phyloP scores from a whole-genome alignment of 1,284 basidiomycete genomes.

The Blastosporella zonata region DNA sequence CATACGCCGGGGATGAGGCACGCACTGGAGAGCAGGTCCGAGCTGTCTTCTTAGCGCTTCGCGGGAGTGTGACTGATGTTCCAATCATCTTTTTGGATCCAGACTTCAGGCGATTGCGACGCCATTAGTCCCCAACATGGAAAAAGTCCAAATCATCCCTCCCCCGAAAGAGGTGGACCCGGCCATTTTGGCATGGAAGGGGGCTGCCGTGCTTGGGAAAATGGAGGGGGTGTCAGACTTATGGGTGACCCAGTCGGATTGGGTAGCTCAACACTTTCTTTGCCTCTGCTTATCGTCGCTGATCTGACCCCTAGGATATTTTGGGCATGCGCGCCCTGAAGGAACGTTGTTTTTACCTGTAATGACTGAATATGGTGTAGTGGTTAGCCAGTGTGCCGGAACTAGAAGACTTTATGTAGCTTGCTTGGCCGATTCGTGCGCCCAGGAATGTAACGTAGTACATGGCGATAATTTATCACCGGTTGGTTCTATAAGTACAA shows the following conservation, averaged over 20 bases:
- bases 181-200: slow-evolving; percentile 90
- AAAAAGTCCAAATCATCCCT: slow-evolving; percentile 86
- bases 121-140: slow-evolving; percentile 76
- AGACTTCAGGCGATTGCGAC: slow-evolving; percentile 83
- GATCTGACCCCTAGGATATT: slow-evolving; percentile 48
- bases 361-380: slow-evolving; percentile 11
- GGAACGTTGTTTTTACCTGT: slow-evolving; percentile 76
- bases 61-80: slow-evolving; percentile 3
- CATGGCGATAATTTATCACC: slow-evolving; percentile 10
- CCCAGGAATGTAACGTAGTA: slow-evolving; percentile 8
- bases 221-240: slow-evolving; percentile 88
- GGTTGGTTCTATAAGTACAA: slow-evolving; percentile 14
- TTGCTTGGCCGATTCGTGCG: slow-evolving; percentile 12
- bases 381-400: not conserved
- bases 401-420: slow-evolving; percentile 12
- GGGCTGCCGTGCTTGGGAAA: slow-evolving; percentile 89
- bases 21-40: slow-evolving; percentile 75
- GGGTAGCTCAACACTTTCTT: slow-evolving; percentile 52
- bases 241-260: slow-evolving; percentile 87
- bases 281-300: slow-evolving; percentile 9
- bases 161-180: slow-evolving; percentile 93
- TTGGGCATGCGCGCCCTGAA: slow-evolving; percentile 78
- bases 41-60: slow-evolving; percentile 8
- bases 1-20: slow-evolving; percentile 74
- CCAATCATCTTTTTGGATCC: slow-evolving; percentile 3